Conservation (phyloP, 192 early-diverging fungal species). For the Coemansia sp. region DNA sequence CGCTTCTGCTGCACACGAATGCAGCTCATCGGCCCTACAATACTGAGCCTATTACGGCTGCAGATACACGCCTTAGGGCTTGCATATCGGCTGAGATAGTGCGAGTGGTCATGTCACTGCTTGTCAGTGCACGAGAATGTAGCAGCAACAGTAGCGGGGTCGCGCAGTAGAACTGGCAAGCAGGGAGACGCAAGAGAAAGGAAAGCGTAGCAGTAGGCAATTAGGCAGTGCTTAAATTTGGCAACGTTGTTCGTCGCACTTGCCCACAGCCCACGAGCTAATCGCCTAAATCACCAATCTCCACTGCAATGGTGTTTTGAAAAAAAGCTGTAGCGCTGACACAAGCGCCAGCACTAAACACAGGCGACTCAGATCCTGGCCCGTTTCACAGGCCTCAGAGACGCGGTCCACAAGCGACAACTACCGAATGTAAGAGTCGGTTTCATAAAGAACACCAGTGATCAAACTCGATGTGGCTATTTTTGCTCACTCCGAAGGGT, state of each 20-base stretch:
- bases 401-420: background rate
- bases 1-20: background rate
- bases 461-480: background rate
- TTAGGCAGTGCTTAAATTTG: background rate
- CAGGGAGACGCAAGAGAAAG: background rate
- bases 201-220: background rate
- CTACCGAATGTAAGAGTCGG: background rate
- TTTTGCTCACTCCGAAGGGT: background rate
- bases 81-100: background rate
- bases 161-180: background rate
- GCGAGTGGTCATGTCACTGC: background rate
- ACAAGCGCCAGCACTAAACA: background rate
- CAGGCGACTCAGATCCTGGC: background rate
- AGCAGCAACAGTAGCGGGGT: background rate
- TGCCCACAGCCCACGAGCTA: background rate
- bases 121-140: background rate
- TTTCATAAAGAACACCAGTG: background rate
- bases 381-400: conserved; percentile 1
- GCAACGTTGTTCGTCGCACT: background rate
- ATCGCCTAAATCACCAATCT: background rate
- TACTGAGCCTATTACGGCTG: background rate
- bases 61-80: background rate
- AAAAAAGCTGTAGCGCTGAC: background rate
- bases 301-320: background rate
- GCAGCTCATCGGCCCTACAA: background rate